Evolutionary conservation across 805 yeast genomes (phyloP), one percentile per base, ranked within the genome.

Genomic region (Zygoascus ofunaensis): DNA sequence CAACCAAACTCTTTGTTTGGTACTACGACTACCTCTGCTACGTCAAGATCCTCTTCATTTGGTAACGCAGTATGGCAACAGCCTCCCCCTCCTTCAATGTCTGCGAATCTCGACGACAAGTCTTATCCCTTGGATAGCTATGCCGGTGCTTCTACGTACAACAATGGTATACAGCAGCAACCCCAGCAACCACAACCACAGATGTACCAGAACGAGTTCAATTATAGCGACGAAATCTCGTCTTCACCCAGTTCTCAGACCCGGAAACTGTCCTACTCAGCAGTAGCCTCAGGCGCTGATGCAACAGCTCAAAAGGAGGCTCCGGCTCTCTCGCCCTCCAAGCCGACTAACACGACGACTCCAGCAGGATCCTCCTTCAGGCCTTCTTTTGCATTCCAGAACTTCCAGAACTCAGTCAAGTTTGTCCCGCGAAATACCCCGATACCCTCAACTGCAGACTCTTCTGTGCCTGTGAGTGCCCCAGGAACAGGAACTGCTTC

Each of bases 41-140:
- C 32, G 14, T 45, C 44, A 23, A 35, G 53, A 18, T 49, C 53
- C 1, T 43, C 48, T 37, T 49, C 53, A 5, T 49, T 49, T 36
- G 47, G 53, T 5, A 43, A 32, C 35, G 45, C 48, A 5, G 49
- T 48, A 12, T 50, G 53, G 53, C 47, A 50, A 37, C 36, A 18
- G 5, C n/a, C n/a, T n/a, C n/a, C n/a, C n/a, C n/a, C n/a, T n/a
- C 34, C 42, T 5, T 39, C 4, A 4, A 26, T 37, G 12, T 24
- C 34, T 14, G 30, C 21, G 33, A 20, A 30, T 12, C 20, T 10
- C 12, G 41, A 37, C 10, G 24, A 37, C 15, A 20, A 37, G 18
- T 19, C 26, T 18, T 15, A 14, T 12, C 33, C 41, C 4, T 14
- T 37, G 18, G 15, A 15, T 4, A 37, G 41, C 33, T 7, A 12